A percentile compares a stretch with the other conserved stretches of the same genome.
These are phyloP conservation scores for Tetrahymena thermophila DNA, from an alignment of 73 alveolate species.

Conservation along the genomic window DNA sequence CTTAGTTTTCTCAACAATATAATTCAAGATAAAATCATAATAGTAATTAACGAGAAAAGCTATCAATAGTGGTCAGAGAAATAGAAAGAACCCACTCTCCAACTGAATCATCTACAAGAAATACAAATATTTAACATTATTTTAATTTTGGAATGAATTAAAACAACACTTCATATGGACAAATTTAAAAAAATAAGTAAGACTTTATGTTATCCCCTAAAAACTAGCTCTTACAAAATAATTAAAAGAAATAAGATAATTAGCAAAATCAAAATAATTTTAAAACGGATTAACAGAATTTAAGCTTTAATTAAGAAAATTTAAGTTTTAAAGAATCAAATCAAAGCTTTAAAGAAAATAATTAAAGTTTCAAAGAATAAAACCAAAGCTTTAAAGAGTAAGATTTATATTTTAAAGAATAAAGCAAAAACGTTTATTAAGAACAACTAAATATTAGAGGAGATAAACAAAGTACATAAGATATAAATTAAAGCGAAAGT, in stretches of 20 bases:
- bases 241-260: neutral
- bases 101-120: neutral
- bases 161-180: neutral
- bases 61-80: neutral
- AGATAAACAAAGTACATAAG: neutral
- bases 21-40: neutral
- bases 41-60: neutral
- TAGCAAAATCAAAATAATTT: too few species aligned
- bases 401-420: too few species aligned
- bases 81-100: neutral
- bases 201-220: neutral
- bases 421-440: too few species aligned
- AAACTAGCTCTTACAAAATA: neutral
- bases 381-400: neutral
- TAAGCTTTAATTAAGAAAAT: neutral
- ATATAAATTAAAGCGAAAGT: neutral
- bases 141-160: neutral
- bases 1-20: neutral
- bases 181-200: neutral
- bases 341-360: neutral
- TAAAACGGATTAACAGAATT: neutral
- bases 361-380: neutral
- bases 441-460: too few species aligned
- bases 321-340: neutral
- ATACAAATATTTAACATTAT: neutral